Evolutionary conservation across 2,329 filamentous ascomycete species (phyloP).

Genomic region (Fusarium sp.): DNA sequence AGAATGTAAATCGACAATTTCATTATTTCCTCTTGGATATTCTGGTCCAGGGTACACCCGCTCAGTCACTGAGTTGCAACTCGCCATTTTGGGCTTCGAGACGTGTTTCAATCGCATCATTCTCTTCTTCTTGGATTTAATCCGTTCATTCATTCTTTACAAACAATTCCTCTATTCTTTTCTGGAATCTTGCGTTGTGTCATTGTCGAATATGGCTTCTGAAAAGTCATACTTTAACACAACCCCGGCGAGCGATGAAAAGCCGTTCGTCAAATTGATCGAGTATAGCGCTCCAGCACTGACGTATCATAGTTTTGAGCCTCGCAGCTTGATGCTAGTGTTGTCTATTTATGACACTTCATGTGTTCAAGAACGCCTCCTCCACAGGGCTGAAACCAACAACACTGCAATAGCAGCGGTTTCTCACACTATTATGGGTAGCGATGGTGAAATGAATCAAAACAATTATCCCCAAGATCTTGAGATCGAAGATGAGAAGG

Average conservation of each 20-base stretch:
- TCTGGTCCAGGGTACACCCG: background rate
- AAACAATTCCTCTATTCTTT: background rate
- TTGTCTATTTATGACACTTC: slow-evolving; percentile 22
- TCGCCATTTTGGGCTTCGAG: slow-evolving; percentile 29
- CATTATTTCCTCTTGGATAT: background rate
- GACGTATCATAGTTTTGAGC: background rate
- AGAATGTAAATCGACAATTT: no score
- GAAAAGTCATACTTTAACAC: background rate
- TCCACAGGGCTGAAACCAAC: background rate
- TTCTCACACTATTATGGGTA: background rate
- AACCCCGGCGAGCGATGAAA: background rate
- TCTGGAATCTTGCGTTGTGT: background rate
- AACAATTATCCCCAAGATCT: background rate
- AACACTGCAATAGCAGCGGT: background rate
- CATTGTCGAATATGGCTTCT: slow-evolving; percentile 5
- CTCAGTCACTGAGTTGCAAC: background rate
- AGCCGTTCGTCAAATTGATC: slow-evolving; percentile 1
- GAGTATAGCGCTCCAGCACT: accelerated
- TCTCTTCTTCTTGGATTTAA: background rate
- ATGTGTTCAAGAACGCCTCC: slow-evolving; percentile 15
- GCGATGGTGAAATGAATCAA: accelerated
- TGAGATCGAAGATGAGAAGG: slow-evolving; percentile 2
- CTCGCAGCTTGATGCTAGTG: slow-evolving; percentile 1
- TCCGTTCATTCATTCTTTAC: background rate
- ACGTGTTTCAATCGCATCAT: background rate